Base-by-base conservation (phyloP, 495 filamentous ascomycete genomes). In the Hypoxylon cercidicola region DNA sequence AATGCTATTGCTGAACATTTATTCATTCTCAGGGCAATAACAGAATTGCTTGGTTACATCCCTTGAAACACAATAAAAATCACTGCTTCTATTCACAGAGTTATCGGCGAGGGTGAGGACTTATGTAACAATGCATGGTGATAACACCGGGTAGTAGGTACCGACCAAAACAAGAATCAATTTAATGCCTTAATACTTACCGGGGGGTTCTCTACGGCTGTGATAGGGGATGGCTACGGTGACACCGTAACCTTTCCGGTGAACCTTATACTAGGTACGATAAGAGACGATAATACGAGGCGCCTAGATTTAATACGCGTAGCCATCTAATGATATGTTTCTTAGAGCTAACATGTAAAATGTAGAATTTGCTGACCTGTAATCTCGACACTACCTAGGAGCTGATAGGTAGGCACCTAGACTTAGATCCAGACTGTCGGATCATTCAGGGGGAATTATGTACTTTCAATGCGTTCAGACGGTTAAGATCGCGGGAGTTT, bases 361-460 rank as follows among this genome's bases (percentile, higher is more conserved):
- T n/a, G n/a, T n/a, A n/a, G n/a, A n/a, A n/a, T n/a, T n/a, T n/a
- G n/a, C n/a, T n/a, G n/a, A n/a, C n/a, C n/a, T n/a, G n/a, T n/a
- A n/a, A n/a, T n/a, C n/a, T n/a, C n/a, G n/a, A n/a, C n/a, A n/a
- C n/a, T n/a, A n/a, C n/a, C n/a, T n/a, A n/a, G n/a, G n/a, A n/a
- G n/a, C n/a, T n/a, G n/a, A n/a, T n/a, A n/a, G n/a, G n/a, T n/a
- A n/a, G n/a, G n/a, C n/a, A n/a, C n/a, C n/a, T n/a, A n/a, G n/a
- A n/a, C n/a, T 57, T 43, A n/a, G 56, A 35, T 19, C 46, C 57
- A 60, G 19, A 60, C 57, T 46, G 47, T 52, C 57, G 48, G 57
- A 46, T 53, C 35, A 35, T 35, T 11, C 20, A 60, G 0, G 47
- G 35, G 19, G 35, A 59, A 50, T 32, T n/a, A n/a, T n/a, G n/a